These are phyloP conservation scores for Pseudogymnoascus sp. DNA, from an alignment of 2,329 filamentous ascomycete genomes.

Conservation along the genomic window DNA sequence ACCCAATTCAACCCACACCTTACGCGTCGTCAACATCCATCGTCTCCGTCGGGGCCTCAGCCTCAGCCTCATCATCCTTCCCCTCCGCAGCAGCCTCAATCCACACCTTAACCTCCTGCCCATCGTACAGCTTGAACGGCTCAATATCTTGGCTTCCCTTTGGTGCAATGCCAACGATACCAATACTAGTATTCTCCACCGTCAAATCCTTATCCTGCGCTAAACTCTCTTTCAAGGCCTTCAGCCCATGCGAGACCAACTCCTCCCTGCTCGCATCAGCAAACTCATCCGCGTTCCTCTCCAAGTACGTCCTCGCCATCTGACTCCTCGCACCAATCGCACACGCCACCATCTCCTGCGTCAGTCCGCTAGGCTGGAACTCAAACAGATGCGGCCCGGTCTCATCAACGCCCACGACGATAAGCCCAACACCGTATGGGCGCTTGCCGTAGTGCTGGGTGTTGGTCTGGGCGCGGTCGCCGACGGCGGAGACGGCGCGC, in stretches of 20 bases:
- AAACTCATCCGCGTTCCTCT: slow-evolving; percentile 84
- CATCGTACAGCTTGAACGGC: slow-evolving; percentile 86
- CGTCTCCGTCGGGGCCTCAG: slow-evolving; percentile 37
- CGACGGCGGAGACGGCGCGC: slow-evolving; percentile 84
- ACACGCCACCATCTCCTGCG: slow-evolving; percentile 93
- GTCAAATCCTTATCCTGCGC: slow-evolving; percentile 97
- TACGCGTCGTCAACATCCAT: slow-evolving; percentile 39
- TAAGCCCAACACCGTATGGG: slow-evolving; percentile 88
- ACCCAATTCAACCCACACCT: slow-evolving; percentile 11
- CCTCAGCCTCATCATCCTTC: slow-evolving; percentile 43
- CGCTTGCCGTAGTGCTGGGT: slow-evolving; percentile 96
- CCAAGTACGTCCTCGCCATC: slow-evolving; percentile 95
- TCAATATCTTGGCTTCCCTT: slow-evolving; percentile 54
- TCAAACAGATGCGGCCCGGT: slow-evolving; percentile 94
- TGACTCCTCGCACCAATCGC: slow-evolving; percentile 94
- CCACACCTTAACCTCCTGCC: slow-evolving; percentile 77
- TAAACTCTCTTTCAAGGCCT: slow-evolving; percentile 89
- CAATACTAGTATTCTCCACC: slow-evolving; percentile 91
- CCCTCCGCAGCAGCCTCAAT: slow-evolving; percentile 66
- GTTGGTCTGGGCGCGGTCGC: slow-evolving; percentile 94
- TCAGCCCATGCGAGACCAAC: slow-evolving; percentile 82
- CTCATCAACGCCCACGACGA: slow-evolving; percentile 91
- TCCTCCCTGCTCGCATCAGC: slow-evolving; percentile 70
- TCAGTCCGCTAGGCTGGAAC: slow-evolving; percentile 94
- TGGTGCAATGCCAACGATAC: slow-evolving; percentile 62